These are phyloP conservation scores for Macrolepiota fuliginosa DNA, from an alignment of 768 basidiomycete species.

Conservation along the genomic window DNA sequence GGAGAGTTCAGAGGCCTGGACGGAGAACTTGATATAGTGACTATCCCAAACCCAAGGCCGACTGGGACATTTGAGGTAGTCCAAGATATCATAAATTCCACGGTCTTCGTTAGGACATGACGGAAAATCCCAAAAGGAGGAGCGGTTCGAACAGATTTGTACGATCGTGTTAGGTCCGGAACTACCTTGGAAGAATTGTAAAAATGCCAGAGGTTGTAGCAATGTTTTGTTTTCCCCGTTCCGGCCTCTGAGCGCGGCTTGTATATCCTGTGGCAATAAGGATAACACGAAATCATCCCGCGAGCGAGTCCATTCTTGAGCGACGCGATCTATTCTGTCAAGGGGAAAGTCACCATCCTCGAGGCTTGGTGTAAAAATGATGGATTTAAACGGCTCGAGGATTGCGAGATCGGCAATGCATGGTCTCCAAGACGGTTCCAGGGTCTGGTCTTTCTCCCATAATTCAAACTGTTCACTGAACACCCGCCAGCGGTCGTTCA, in stretches of 20 bases:
- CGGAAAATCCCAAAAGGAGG: no score
- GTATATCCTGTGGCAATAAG: background rate
- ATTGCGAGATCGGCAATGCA: background rate
- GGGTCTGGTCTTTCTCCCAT: background rate
- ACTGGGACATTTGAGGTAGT: background rate
- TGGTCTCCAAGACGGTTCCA: background rate
- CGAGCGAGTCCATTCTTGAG: background rate
- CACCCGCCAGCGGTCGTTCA: background rate
- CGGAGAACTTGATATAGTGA: background rate
- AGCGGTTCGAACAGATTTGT: background rate
- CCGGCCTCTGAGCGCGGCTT: background rate
- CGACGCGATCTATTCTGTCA: background rate
- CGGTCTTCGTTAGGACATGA: no score
- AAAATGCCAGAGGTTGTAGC: background rate
- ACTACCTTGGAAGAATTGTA: no score
- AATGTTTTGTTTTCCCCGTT: background rate
- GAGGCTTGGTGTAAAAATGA: background rate
- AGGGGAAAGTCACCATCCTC: background rate
- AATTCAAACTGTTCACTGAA: background rate
- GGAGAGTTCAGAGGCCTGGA: background rate
- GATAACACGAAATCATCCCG: background rate
- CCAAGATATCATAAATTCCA: background rate
- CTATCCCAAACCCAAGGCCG: background rate
- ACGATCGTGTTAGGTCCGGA: background rate
- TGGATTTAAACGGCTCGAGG: slow-evolving; percentile 3